Evolutionary conservation across 2,329 filamentous ascomycete species (phyloP).

Genomic region (Microsporum canis): DNA sequence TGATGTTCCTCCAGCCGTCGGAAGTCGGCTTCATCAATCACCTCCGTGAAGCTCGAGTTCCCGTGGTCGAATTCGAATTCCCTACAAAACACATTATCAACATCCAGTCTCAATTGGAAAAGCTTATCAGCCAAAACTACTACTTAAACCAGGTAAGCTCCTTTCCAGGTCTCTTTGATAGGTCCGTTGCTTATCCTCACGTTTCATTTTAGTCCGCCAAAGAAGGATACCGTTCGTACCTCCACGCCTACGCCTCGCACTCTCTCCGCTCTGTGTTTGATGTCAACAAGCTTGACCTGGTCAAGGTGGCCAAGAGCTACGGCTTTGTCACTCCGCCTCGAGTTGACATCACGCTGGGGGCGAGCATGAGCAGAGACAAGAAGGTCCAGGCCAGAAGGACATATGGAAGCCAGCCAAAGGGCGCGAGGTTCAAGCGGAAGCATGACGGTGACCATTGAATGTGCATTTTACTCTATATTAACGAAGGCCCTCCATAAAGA

Average conservation of each 20-base stretch:
- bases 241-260: constrained; percentile 89
- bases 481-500: background rate
- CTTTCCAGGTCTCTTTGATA: constrained; percentile 4
- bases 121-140: constrained; percentile 89
- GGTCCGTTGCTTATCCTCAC: constrained; percentile 3
- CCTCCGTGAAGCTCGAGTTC: constrained; percentile 81
- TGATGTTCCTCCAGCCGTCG: constrained; percentile 86
- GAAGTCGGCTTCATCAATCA: constrained; percentile 89
- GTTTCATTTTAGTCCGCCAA: constrained; percentile 44
- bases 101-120: constrained; percentile 82
- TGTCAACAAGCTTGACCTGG: constrained; percentile 67
- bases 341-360: constrained; percentile 66
- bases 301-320: constrained; percentile 75
- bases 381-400: constrained; percentile 55
- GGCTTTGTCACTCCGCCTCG: constrained; percentile 67
- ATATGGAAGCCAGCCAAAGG: constrained; percentile 69
- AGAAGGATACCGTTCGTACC: constrained; percentile 73
- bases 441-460: constrained; percentile 20
- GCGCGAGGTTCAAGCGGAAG: constrained; percentile 47
- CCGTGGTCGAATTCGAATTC: constrained; percentile 93
- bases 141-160: constrained; percentile 71
- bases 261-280: constrained; percentile 73
- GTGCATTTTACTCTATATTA: background rate
- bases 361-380: constrained; percentile 64
- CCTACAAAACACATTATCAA: constrained; percentile 84